Percentiles rank a stretch among this genome's conserved stretches.
Conservation (phyloP, 768 basidiomycete species). For the Filobasidium floriforme region DNA sequence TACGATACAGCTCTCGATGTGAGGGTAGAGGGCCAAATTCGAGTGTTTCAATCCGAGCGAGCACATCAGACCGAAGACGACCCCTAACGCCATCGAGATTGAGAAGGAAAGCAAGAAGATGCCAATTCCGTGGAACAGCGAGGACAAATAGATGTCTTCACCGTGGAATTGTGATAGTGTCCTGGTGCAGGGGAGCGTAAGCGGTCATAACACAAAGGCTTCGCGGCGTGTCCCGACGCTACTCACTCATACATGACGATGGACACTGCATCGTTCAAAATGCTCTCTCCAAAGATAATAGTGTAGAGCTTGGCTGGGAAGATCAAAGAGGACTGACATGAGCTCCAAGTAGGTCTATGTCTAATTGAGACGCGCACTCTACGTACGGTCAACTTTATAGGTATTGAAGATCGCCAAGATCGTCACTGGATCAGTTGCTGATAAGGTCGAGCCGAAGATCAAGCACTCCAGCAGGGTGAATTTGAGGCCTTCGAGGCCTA, state of each 20-base stretch:
- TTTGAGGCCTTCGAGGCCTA: slow-evolving; percentile 81
- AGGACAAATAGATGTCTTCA: slow-evolving; percentile 69
- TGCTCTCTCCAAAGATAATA: slow-evolving; percentile 92
- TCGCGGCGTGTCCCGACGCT: neutral
- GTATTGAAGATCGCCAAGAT: slow-evolving; percentile 98
- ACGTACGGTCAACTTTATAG: slow-evolving; percentile 77
- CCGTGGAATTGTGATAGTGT: slow-evolving; percentile 89
- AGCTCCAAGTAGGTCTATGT: neutral
- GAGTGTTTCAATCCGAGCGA: slow-evolving; percentile 93
- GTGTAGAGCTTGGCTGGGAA: slow-evolving; percentile 71
- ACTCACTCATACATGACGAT: slow-evolving; percentile 99
- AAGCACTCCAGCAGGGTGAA: slow-evolving; percentile 85
- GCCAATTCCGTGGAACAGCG: slow-evolving; percentile 91
- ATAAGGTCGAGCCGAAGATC: slow-evolving; percentile 90
- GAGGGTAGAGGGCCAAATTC: slow-evolving; percentile 65
- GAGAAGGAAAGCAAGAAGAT: slow-evolving; percentile 94
- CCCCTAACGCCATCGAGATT: slow-evolving; percentile 88
- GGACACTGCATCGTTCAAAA: slow-evolving; percentile 97
- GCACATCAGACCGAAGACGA: slow-evolving; percentile 80
- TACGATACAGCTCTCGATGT: slow-evolving; percentile 93
- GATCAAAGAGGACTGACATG: neutral
- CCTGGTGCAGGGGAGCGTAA: slow-evolving; percentile 48
- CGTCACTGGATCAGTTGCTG: slow-evolving; percentile 95
- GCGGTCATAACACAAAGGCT: neutral
- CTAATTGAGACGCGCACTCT: neutral